phyloP scores from a whole-genome alignment of 2,329 filamentous ascomycete species.

The Tympanopsis confertula region DNA sequence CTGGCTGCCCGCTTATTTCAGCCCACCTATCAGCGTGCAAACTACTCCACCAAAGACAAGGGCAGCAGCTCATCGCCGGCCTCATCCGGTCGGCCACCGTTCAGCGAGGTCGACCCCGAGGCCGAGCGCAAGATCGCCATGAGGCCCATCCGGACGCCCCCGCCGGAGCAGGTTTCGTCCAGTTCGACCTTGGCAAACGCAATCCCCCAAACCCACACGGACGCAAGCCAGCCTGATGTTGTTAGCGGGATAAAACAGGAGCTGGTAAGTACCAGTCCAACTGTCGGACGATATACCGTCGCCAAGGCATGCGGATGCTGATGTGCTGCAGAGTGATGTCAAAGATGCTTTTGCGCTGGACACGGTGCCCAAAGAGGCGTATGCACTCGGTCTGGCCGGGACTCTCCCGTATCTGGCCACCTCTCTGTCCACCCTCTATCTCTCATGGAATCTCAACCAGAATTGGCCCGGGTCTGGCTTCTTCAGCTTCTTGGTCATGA shows the following conservation, averaged over 20 bases:
- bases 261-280: slow-evolving; percentile 36
- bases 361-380: slow-evolving; percentile 55
- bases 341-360: slow-evolving; percentile 57
- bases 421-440: slow-evolving; percentile 69
- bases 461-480: slow-evolving; percentile 46
- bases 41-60: no score
- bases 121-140: slow-evolving; percentile 40
- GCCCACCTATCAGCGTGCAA: no score
- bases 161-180: slow-evolving; percentile 42
- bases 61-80: no score
- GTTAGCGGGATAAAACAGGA: slow-evolving; percentile 28
- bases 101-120: slow-evolving; percentile 37
- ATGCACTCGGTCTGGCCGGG: slow-evolving; percentile 62
- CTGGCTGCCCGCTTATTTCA: no score
- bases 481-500: slow-evolving; percentile 54
- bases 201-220: slow-evolving; percentile 14
- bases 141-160: slow-evolving; percentile 44
- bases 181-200: slow-evolving; percentile 42
- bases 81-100: no score
- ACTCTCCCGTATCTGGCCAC: slow-evolving; percentile 78
- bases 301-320: background rate
- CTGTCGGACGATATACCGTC: background rate
- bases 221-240: slow-evolving; percentile 12
- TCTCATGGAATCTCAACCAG: slow-evolving; percentile 73
- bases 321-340: slow-evolving; percentile 39